Conservation (phyloP, 2,329 filamentous ascomycete species). For the Coniochaeta prunicola region DNA sequence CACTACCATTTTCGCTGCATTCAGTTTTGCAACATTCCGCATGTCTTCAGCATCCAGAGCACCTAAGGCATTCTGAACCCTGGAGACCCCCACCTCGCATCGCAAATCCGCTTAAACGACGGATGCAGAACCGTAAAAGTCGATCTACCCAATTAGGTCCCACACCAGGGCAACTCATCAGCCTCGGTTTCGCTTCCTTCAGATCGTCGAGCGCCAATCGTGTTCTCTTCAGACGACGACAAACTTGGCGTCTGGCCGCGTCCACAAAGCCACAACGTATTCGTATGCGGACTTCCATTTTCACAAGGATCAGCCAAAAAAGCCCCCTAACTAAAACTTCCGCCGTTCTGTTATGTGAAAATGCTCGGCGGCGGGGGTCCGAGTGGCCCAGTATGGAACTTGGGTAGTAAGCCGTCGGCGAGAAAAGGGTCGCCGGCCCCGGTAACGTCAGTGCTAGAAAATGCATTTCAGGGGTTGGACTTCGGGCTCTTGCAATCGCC, state of each 20-base stretch:
- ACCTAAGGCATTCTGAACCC: background rate
- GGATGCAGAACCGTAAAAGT: background rate
- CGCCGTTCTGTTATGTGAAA: background rate
- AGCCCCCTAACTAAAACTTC: background rate
- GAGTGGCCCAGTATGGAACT: too few relatives aligned
- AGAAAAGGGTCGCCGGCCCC: background rate
- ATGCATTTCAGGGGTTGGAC: background rate
- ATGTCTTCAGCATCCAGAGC: background rate
- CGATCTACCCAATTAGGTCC: too few relatives aligned
- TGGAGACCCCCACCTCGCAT: background rate
- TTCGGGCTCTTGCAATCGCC: background rate
- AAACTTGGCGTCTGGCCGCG: too few relatives aligned
- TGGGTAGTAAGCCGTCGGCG: background rate
- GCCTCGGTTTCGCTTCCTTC: background rate
- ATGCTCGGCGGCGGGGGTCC: too few relatives aligned
- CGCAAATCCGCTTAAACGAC: background rate
- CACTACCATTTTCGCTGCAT: background rate
- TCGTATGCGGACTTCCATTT: background rate
- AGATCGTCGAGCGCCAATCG: background rate
- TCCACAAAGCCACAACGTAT: too few relatives aligned
- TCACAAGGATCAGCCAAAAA: background rate
- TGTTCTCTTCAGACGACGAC: too few relatives aligned
- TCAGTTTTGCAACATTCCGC: background rate
- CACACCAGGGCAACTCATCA: background rate
- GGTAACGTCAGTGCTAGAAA: background rate